Base-by-base conservation (phyloP, 1,139 yeast species). In the Taphrina flavorubra region DNA sequence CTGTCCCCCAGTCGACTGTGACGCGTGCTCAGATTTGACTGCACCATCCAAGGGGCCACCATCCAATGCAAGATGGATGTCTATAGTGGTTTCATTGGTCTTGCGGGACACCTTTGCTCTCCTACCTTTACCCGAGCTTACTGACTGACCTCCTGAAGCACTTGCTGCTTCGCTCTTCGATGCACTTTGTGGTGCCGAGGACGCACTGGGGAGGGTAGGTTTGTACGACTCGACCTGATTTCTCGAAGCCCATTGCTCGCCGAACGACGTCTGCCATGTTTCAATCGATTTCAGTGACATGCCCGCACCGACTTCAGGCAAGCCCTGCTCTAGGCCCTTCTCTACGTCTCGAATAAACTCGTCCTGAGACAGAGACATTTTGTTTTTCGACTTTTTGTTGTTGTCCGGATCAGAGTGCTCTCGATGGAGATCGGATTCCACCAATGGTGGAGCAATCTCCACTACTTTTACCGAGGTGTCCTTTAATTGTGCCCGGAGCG, bases 31-130 rank as follows among this genome's bases (percentile, higher is more conserved):
- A 10, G 73, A 59, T 36, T 58, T 64, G 7, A 76, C 79, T 11
- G 79, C 79, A 51, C 75, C 72, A 88, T 82, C 36, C 56, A 92
- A 78, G 11, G 82, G 80, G 2, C 98, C 99, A 61, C 98, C 99
- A 76, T 90, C 95, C 62, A 94, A 81, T 49, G 89, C 86, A 61
- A 94, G 77, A 7, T 95, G 92, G 40, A 94, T 87, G 78, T 91
- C 96, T 75, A 94, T 91, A 76, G 88, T 90, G 13, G 99, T 94
- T 78, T 94, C 99, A 81, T 94, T 94, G 57, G 99, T 94, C 72
- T 84, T 82, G 76, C 99, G 42, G 7, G 61, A 42, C 31, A 63
- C 36, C 56, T 63, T 56, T n/a, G 67, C 61, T 14, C 25, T 47
- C 20, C 67, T 53, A 37, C 39, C 60, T 8, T 2, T 5, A 11